These are phyloP conservation scores for Panicum virgatum DNA, from an alignment of 202 grass and related monocot genomes.

Conservation along the genomic window DNA sequence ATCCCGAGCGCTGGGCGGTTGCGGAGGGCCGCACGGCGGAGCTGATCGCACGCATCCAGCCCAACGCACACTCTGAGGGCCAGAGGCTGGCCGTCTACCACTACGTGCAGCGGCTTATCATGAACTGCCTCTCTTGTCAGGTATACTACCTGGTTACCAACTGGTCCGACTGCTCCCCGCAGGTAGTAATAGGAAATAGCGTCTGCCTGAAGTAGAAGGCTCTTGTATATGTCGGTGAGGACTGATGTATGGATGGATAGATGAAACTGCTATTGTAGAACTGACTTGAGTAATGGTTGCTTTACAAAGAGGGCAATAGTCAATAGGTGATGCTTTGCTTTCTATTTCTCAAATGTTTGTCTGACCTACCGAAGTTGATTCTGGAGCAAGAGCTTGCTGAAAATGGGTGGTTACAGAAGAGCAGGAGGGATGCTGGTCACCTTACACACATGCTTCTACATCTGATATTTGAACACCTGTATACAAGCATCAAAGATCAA, in stretches of 20 bases:
- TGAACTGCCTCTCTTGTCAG: conserved; percentile 73
- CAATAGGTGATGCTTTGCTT: neutral
- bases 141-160: conserved; percentile 28
- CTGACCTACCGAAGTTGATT: conserved; percentile 6
- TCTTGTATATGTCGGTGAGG: neutral
- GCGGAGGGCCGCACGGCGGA: conserved; percentile 66
- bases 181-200: neutral
- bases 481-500: neutral
- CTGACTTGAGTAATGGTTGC: neutral
- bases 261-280: neutral
- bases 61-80: conserved; percentile 63
- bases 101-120: conserved; percentile 75
- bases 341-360: neutral
- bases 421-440: conserved; percentile 1
- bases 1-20: conserved; percentile 59
- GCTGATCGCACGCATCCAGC: conserved; percentile 78
- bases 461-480: neutral
- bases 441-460: neutral
- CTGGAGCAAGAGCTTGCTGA: neutral
- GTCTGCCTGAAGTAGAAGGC: neutral
- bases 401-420: conserved; percentile 6
- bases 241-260: neutral
- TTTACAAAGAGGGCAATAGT: neutral
- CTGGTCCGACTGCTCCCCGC: neutral
- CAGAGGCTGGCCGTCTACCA: conserved; percentile 57